Evolutionary conservation across 164 flowering plant species (phyloP), one percentile per base, ranked within the genome.

Genomic region (Umbellularia californica): DNA sequence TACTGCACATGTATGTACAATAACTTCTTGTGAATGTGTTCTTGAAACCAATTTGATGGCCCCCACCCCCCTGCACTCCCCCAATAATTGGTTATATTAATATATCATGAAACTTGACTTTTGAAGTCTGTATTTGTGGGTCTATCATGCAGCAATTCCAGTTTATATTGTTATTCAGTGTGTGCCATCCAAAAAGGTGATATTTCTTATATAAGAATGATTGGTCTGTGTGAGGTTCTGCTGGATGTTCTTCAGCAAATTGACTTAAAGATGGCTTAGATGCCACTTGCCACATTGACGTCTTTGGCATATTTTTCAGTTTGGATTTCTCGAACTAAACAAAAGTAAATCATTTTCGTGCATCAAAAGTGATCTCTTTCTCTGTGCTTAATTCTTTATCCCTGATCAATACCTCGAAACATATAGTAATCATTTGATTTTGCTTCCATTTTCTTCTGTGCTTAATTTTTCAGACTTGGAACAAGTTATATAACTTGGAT

Each of bases 1-100:
- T 50, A 85, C 87, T 74, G 95, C 98, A 47, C 84, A 91, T 77
- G 99, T 96, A 85, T 70, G 96, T 70, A 58, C 52, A 55, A 2
- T 23, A 17, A 51, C 24, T 28, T 23, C 63, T 73, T 73, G 69
- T 70, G 20, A 24, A 15, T 63, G n/a, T 22, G 30, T 41, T 11
- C 51, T 20, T n/a, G 28, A 23, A 55, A 47, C 24, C 20, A 41
- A 58, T 72, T 33, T n/a, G 47, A 22, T 23, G 5, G 25, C 52
- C 23, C 13, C n/a, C 72, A 41, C 47, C 11, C 35, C 35, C 0
- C 35, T 30, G 4, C 5, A 4, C 5, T n/a, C 35, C 35, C 35
- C 35, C 47, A 41, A 9, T 41, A 41, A 41, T 41, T 41, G 47
- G 47, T 41, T 9, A 5, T 41, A 41, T 3, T 5, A 41, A 6